Percentiles rank a stretch among this genome's conserved stretches.
phyloP scores from a whole-genome alignment of 139 green algal species.

The Chlamydomonas sp. region DNA sequence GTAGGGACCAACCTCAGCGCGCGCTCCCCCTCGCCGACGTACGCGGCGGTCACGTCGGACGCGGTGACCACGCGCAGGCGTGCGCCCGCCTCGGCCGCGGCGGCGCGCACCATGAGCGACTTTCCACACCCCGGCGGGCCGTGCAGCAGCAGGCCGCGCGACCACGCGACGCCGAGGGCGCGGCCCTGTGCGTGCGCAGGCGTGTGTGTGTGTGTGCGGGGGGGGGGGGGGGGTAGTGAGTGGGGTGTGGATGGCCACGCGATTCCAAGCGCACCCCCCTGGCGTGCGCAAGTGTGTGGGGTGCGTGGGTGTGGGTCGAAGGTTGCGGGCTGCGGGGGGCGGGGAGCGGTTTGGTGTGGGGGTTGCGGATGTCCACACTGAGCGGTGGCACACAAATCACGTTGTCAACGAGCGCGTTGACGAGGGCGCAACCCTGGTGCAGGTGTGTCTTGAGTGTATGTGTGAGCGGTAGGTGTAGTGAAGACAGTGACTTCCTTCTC shows the following conservation, averaged over 20 bases:
- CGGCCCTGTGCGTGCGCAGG: not conserved
- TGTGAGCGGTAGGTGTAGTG: no score
- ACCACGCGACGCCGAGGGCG: constrained; percentile 57
- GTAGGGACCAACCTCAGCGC: no score
- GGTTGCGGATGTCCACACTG: not conserved
- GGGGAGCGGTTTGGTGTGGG: no score
- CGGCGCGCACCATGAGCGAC: constrained; percentile 83
- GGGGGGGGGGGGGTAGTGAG: not conserved
- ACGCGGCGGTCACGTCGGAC: constrained; percentile 60
- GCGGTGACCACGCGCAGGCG: constrained; percentile 53
- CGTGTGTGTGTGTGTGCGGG: not conserved
- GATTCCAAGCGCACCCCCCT: not conserved
- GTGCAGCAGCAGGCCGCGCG: constrained; percentile 75
- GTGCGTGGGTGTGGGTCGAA: no score
- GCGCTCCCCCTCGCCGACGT: constrained; percentile 78
- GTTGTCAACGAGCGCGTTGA: not conserved
- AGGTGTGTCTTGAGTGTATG: not conserved
- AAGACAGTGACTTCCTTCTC: no score
- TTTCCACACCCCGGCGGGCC: constrained; percentile 78
- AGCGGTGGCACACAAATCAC: not conserved
- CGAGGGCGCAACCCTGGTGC: not conserved
- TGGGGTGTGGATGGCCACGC: not conserved
- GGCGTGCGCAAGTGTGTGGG: not conserved
- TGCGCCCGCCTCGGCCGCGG: constrained; percentile 67
- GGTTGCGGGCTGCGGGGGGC: no score